Percentiles rank a stretch among this genome's conserved stretches.
These are phyloP conservation scores for Coprinopsis cinerea DNA, from an alignment of 768 basidiomycete genomes.

Conservation along the genomic window DNA sequence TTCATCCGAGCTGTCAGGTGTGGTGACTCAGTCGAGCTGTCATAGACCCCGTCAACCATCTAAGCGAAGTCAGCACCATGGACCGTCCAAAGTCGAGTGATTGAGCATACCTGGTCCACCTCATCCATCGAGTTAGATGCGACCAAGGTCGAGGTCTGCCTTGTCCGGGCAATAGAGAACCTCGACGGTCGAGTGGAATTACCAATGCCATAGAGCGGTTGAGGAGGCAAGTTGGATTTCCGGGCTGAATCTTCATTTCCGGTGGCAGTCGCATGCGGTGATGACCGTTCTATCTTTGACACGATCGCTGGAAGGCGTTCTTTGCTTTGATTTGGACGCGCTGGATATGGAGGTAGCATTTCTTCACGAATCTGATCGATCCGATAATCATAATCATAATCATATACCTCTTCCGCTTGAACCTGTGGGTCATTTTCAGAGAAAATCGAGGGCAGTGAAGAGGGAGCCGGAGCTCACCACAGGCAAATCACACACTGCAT, in stretches of 20 bases:
- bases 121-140: constrained; percentile 4
- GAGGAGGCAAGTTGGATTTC: background rate
- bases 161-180: background rate
- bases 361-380: background rate
- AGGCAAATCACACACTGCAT: no score
- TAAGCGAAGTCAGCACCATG: background rate
- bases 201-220: background rate
- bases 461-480: no score
- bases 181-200: background rate
- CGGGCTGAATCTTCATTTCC: no score
- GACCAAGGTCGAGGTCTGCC: background rate
- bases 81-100: no score
- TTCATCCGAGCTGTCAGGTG: no score
- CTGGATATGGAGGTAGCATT: background rate
- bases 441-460: background rate
- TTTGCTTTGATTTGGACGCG: background rate
- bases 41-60: background rate
- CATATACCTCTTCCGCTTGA: background rate
- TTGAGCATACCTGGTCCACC: background rate
- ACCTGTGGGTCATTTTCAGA: background rate
- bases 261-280: no score
- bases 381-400: background rate
- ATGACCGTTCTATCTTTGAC: background rate
- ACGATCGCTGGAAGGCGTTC: background rate
- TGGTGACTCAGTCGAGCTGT: constrained; percentile 2